Conservation (phyloP, 139 green algal genomes). For the Haematococcus lacustris region DNA sequence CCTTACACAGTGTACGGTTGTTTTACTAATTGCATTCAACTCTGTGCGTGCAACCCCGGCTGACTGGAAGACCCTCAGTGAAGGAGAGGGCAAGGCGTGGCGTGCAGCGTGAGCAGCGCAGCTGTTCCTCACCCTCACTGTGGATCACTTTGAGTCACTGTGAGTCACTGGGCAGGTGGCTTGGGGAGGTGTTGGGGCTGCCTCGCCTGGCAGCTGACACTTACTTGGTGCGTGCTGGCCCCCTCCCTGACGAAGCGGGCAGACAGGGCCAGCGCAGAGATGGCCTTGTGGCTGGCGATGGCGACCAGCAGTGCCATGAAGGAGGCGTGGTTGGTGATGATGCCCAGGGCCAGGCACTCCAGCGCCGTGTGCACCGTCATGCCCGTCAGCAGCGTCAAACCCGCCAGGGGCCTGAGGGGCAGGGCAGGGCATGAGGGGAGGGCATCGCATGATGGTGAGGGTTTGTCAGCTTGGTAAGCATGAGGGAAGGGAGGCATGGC, state of each 20-base stretch:
- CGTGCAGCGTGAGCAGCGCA: background rate
- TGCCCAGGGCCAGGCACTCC: slow-evolving; percentile 39
- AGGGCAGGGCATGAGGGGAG: too few relatives aligned
- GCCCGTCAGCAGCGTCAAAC: slow-evolving; percentile 36
- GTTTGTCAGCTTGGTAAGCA: too few relatives aligned
- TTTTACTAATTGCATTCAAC: background rate
- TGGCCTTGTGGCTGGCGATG: slow-evolving; percentile 41
- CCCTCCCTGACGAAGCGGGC: slow-evolving; percentile 38
- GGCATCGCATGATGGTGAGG: too few relatives aligned
- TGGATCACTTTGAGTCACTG: background rate
- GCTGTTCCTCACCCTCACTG: background rate
- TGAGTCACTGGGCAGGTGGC: background rate
- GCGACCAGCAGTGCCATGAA: slow-evolving; percentile 17
- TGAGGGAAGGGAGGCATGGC: too few relatives aligned
- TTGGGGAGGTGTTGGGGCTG: background rate
- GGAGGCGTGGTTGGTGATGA: slow-evolving; percentile 14
- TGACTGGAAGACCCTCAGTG: background rate
- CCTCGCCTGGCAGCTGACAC: background rate
- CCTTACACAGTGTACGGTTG: background rate
- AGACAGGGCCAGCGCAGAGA: slow-evolving; percentile 34
- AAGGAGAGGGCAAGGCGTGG: background rate
- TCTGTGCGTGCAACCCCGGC: background rate
- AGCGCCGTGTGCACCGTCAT: slow-evolving; percentile 40
- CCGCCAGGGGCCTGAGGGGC: too few relatives aligned
- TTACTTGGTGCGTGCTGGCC: slow-evolving; percentile 24